These are phyloP conservation scores for Ustilago curta DNA, from an alignment of 1,284 basidiomycete genomes.

Conservation along the genomic window DNA sequence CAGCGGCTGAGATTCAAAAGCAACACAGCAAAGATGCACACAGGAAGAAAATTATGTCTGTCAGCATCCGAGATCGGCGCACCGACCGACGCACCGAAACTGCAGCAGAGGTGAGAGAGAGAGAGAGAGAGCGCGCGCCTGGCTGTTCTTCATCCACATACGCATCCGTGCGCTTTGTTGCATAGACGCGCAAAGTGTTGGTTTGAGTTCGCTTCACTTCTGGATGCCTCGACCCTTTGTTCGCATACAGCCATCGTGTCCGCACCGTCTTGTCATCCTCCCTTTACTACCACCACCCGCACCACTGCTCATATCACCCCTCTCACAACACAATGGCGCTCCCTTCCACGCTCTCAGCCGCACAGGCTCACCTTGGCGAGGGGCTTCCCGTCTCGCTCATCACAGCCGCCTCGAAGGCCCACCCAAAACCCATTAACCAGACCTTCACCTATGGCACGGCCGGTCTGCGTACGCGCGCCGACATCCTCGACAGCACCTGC, in stretches of 20 bases:
- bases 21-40: neutral
- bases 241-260: neutral
- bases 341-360: constrained; percentile 49
- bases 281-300: constrained; percentile 12
- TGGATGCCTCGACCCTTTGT: neutral
- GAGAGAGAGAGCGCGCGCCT: neutral
- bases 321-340: constrained; percentile 44
- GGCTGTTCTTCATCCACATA: too few relatives aligned
- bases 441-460: constrained; percentile 91
- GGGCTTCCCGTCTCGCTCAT: constrained; percentile 54
- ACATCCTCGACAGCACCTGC: constrained; percentile 87
- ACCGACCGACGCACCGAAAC: constrained; percentile 4
- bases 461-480: constrained; percentile 90
- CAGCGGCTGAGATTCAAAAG: too few relatives aligned
- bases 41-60: too few relatives aligned
- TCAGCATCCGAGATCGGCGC: constrained; percentile 6
- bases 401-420: constrained; percentile 56
- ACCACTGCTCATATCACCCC: neutral
- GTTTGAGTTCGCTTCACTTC: neutral
- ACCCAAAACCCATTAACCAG: constrained; percentile 71
- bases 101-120: neutral
- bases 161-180: constrained; percentile 14
- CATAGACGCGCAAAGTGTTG: constrained; percentile 1
- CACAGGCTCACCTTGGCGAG: constrained; percentile 44
- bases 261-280: neutral